Evolutionary conservation across 768 basidiomycete species (phyloP).

Genomic region (Paxillus ammoniavirescens): DNA sequence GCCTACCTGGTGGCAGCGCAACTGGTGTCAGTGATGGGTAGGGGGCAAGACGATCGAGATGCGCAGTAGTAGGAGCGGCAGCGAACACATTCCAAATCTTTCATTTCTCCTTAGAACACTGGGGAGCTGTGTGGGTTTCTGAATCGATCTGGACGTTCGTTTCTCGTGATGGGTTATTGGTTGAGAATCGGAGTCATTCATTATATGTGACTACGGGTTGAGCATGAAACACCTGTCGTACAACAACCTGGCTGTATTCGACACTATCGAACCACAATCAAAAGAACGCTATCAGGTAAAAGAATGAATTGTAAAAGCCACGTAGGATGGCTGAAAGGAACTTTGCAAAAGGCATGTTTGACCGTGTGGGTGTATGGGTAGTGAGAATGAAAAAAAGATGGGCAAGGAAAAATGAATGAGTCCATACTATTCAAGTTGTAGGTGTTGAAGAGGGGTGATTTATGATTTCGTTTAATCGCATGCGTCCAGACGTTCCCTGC

Average conservation of each 20-base stretch:
- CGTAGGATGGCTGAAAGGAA: neutral
- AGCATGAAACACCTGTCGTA: neutral
- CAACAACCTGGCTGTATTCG: neutral
- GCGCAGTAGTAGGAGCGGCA: neutral
- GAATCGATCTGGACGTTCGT: neutral
- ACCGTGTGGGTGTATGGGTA: slow-evolving; percentile 5
- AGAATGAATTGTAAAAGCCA: slow-evolving; percentile 4
- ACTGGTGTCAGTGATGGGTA: neutral
- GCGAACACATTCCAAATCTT: neutral
- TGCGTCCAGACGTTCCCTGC: slow-evolving; percentile 46
- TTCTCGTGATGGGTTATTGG: neutral
- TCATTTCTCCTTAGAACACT: neutral
- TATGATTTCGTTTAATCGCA: slow-evolving; percentile 12
- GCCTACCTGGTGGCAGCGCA: neutral
- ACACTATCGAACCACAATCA: neutral
- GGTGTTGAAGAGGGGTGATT: neutral
- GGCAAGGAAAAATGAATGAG: neutral
- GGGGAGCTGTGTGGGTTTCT: neutral
- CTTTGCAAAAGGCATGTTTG: neutral
- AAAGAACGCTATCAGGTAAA: slow-evolving; percentile 4
- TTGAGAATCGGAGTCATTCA: neutral
- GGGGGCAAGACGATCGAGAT: neutral
- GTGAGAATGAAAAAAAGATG: slow-evolving; percentile 8
- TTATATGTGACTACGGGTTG: neutral
- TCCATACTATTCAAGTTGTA: neutral